Evolutionary conservation across 805 yeast genomes (phyloP), one percentile per base, ranked within the genome.

Genomic region (Yamadazyma sp.): DNA sequence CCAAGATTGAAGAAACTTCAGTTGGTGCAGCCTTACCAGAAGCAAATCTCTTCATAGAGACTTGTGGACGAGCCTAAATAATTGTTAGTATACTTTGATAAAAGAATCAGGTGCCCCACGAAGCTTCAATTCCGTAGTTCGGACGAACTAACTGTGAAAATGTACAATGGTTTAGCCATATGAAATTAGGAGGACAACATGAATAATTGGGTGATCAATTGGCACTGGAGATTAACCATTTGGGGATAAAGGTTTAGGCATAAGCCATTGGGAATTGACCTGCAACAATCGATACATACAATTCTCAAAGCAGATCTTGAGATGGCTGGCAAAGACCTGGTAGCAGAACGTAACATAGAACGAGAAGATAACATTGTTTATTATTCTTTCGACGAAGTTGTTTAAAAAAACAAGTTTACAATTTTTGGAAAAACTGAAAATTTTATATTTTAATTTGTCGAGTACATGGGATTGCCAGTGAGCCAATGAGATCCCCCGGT

Each of bases 11-110:
- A 56, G 99, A 90, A 54, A 93, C 99, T 78, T 93, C 99, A 56
- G 98, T 93, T 69, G 99, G 98, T 59, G 95, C 89, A 64, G 98
- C 93, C 82, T 93, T 93, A 55, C 93, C 90, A 44, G 90, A 80
- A 64, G 97, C 97, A 68, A 80, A 87, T 73, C 95, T 82, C 60
- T 78, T 79, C 55, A 83, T 78, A 61, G 77, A 72, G 55, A 66
- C 67, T 58, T 75, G 67, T 65, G 89, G 87, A 75, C 86, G 86
- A 60, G 87, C 83, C 86, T 80, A 60, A 36, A 37, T 20, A 24
- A 36, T n/a, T n/a, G 45, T 45, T 45, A 41, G 45, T 45, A 45
- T 17, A n/a, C n/a, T n/a, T n/a, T n/a, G n/a, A n/a, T n/a, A n/a
- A n/a, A n/a, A n/a, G n/a, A n/a, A n/a, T n/a, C n/a, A n/a, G n/a